Base-by-base conservation (phyloP, 2,329 filamentous ascomycete species). In the Penicillium sp. region DNA sequence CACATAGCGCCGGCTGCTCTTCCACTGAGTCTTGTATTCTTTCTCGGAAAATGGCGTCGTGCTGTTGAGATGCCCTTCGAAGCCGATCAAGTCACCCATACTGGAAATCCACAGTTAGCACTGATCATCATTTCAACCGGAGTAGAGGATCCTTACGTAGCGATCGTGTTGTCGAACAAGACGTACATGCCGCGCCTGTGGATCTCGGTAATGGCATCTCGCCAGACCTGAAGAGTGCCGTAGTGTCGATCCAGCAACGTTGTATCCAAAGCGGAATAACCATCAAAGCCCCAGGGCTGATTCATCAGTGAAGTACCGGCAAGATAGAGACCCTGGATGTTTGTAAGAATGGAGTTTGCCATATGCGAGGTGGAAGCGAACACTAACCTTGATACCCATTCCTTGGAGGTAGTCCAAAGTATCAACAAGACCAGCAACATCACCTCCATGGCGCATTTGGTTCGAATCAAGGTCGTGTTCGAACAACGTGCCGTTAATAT, bases 301-400 rank as follows among this genome's bases (percentile, higher is more conserved):
- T 87, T 87, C 65, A 87, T 79, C 60, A 86, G 79, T 6, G 81
- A 76, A 30, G 81, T 84, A 33, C 84, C 84, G 24, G 82, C 82
- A 41, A 87, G 76, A 62, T 86, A 86, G 38, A 86, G 68, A 14
- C 75, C 81, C 76, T 83, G 11, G 2, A 31, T 20, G 54, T 30
- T 24, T 35, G 38, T 38, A 10, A 54, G 54, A 60, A 55, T 51
- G 5, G 13, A 8, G 5, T 41, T 30, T 28, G 22, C 43, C 18
- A 36, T 8, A 25, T 6, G 16, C 5, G n/a, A 22, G 8, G 10
- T 14, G 18, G 33, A 40, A 24, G 10, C 3, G 27, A 30, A 30
- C 27, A 55, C 60, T 20, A 56, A 79, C 80, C 74, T 82, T 83
- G 63, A 85, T 79, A 16, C 83, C 84, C 78, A 85, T 81, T 56